These are phyloP conservation scores for Candida chilensis DNA, from an alignment of 805 yeast species.

Conservation along the genomic window DNA sequence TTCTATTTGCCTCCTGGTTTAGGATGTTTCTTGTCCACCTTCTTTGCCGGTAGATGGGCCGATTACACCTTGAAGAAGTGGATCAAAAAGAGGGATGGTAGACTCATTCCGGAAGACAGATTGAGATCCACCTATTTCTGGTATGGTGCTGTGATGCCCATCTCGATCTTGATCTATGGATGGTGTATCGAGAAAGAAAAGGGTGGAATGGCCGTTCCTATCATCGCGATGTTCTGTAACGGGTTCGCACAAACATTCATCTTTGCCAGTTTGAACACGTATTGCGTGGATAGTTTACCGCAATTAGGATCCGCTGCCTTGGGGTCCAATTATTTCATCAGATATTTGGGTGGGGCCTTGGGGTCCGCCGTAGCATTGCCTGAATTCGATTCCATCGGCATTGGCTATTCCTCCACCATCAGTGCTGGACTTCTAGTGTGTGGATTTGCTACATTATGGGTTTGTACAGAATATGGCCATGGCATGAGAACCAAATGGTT, in stretches of 20 bases:
- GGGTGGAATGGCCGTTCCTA: slow-evolving; percentile 50
- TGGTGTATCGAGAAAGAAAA: slow-evolving; percentile 38
- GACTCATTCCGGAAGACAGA: slow-evolving; percentile 45
- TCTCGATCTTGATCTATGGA: slow-evolving; percentile 38
- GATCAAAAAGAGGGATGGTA: slow-evolving; percentile 27
- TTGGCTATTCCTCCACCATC: slow-evolving; percentile 49
- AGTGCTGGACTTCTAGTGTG: slow-evolving; percentile 31
- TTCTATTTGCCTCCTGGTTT: slow-evolving; percentile 49
- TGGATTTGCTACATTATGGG: slow-evolving; percentile 23
- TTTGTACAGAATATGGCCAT: not conserved
- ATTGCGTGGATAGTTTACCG: slow-evolving; percentile 52
- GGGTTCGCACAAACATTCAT: slow-evolving; percentile 43
- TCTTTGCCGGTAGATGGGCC: slow-evolving; percentile 44
- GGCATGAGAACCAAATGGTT: not conserved
- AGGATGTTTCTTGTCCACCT: slow-evolving; percentile 41
- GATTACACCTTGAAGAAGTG: slow-evolving; percentile 36
- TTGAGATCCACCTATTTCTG: slow-evolving; percentile 27
- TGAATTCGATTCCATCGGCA: slow-evolving; percentile 37
- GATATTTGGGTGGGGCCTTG: slow-evolving; percentile 42
- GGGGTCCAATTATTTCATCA: slow-evolving; percentile 40
- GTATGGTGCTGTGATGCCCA: slow-evolving; percentile 35
- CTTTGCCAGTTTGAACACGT: slow-evolving; percentile 46
- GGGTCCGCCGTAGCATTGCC: slow-evolving; percentile 40
- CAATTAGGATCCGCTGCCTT: slow-evolving; percentile 46
- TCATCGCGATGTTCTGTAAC: slow-evolving; percentile 34